Base-by-base conservation (phyloP, 169 alveolate genomes). In the Amoebophrya sp. region DNA sequence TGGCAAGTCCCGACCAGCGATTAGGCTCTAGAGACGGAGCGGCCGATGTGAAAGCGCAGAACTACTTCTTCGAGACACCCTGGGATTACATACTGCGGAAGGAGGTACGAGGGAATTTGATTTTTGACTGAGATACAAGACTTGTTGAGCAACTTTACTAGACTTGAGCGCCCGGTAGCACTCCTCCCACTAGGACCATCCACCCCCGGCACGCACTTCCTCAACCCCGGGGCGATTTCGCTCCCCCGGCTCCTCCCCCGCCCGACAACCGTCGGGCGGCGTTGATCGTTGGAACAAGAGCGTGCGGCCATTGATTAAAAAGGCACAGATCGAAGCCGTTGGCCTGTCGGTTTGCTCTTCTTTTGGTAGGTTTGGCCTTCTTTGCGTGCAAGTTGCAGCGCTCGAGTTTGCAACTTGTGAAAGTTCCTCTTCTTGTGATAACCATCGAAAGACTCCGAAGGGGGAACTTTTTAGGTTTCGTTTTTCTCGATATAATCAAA, bases 1-100 rank as follows among this genome's bases (percentile, higher is more conserved):
- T 65, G 38, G 18, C 33, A 6, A 65, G 26, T 18, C 33, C 83
- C 36, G 83, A 65, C 33, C 36, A 6, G 83, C 83, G 83, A 29
- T 26, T 65, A 26, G 83, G 83, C 2, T 29, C 83, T 1, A 6
- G 26, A 6, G 83, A 65, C 10, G 83, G 83, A 29, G 83, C 83
- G 83, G 83, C 83, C 39, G 83, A 65, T 1, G 0, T 65, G 2
- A 65, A 65, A 36, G 83, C 83, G 83, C 83, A 65, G 33, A 65
- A 65, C 26, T 65, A 65, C 83, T 65, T 65, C 83, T 65, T 65
- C 83, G 83, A 65, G n/a, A 65, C 83, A 36, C 83, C 83, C 36
- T 65, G 83, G 83, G 83, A 65, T 18, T 65, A 65, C 83, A 6
- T 65, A 29, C 26, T 65, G 36, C 18, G 83, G 83, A 65, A 65